phyloP scores from a whole-genome alignment of 371 early-diverging fungal genomes.

The Apophysomyces elegans region DNA sequence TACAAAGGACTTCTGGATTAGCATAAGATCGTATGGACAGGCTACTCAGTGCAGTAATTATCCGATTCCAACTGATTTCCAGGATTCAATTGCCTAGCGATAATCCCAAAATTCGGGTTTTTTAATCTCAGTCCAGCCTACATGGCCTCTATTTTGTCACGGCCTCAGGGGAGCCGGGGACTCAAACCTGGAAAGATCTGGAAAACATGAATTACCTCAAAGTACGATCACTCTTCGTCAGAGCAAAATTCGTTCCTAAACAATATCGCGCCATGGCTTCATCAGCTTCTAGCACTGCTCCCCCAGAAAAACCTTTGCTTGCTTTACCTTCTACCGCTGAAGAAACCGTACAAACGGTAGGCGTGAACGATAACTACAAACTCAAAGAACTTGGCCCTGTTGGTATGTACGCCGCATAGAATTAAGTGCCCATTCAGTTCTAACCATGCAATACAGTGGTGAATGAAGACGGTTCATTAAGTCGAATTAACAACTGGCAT shows the following conservation, averaged over 20 bases:
- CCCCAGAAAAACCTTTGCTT: slow-evolving; percentile 38
- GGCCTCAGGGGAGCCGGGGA: neutral
- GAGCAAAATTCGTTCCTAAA: neutral
- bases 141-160: too few relatives aligned
- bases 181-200: neutral
- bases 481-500: slow-evolving; percentile 78
- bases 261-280: slow-evolving; percentile 11
- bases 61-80: too few relatives aligned
- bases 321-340: slow-evolving; percentile 60
- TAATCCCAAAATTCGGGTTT: too few relatives aligned
- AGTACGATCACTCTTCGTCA: neutral
- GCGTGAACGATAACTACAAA: slow-evolving; percentile 55
- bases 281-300: slow-evolving; percentile 6
- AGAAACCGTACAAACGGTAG: slow-evolving; percentile 38
- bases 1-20: too few relatives aligned
- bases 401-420: slow-evolving; percentile 33
- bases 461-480: slow-evolving; percentile 71
- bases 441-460: slow-evolving; percentile 41
- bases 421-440: neutral
- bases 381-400: slow-evolving; percentile 60
- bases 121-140: too few relatives aligned
- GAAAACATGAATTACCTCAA: neutral
- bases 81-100: too few relatives aligned
- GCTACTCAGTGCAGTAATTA: too few relatives aligned
- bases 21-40: too few relatives aligned